Conservation (phyloP, 805 yeast species). For the Yarrowia bubula region DNA sequence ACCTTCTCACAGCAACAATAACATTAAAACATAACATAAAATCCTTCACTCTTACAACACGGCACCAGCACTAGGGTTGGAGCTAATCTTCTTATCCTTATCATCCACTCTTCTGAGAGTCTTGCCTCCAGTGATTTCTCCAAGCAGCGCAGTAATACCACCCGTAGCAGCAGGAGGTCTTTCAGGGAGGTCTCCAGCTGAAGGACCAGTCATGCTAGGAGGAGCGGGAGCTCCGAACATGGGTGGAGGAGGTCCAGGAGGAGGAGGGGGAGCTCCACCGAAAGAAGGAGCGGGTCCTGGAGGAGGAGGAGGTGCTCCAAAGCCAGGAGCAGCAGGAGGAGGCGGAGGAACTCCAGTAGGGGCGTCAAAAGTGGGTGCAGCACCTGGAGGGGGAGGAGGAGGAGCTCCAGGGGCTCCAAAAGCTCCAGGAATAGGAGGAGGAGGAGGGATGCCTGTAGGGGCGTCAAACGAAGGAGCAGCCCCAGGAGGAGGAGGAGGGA, state of each 20-base stretch:
- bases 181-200: conserved; percentile 30
- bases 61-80: conserved; percentile 25
- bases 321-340: conserved; percentile 46
- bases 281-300: conserved; percentile 49
- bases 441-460: conserved; percentile 39
- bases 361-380: conserved; percentile 44
- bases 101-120: conserved; percentile 37
- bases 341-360: conserved; percentile 38
- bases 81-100: conserved; percentile 35
- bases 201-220: conserved; percentile 37
- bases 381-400: conserved; percentile 41
- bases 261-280: conserved; percentile 42
- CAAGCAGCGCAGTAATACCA: conserved; percentile 36
- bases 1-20: no score
- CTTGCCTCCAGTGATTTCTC: conserved; percentile 40
- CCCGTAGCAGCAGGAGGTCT: conserved; percentile 33
- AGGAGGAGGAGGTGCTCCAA: conserved; percentile 38
- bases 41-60: background rate
- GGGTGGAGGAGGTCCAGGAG: conserved; percentile 41
- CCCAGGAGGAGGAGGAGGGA: conserved; percentile 28
- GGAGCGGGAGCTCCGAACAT: conserved; percentile 41
- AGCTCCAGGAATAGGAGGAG: conserved; percentile 39
- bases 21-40: no score
- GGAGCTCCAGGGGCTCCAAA: conserved; percentile 32
- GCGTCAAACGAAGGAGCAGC: conserved; percentile 35